phyloP scores from a whole-genome alignment of 441 rosid species.

The Dalechampia spathulata region DNA sequence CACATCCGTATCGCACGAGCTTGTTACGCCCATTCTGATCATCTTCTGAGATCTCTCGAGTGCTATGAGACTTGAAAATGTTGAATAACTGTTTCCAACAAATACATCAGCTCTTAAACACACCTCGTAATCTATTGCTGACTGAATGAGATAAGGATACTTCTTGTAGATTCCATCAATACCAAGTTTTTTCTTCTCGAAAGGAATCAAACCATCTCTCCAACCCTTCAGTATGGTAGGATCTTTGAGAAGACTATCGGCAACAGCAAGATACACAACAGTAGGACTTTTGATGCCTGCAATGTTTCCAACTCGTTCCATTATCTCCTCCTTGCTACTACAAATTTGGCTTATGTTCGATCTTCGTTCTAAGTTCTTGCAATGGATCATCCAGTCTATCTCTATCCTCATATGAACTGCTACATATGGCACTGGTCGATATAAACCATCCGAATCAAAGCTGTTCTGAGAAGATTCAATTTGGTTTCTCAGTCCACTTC shows the following conservation, averaged over 20 bases:
- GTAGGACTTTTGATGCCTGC: slow-evolving; percentile 34
- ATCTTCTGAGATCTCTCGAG: slow-evolving; percentile 85
- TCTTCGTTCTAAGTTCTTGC: slow-evolving; percentile 81
- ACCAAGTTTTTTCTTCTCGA: slow-evolving; percentile 76
- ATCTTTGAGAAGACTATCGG: slow-evolving; percentile 71
- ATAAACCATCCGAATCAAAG: not conserved
- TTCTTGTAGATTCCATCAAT: slow-evolving; percentile 58
- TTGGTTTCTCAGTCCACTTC: slow-evolving; percentile 29
- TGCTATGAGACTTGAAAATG: slow-evolving; percentile 85
- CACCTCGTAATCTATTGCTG: slow-evolving; percentile 94
- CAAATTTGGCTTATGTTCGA: slow-evolving; percentile 59
- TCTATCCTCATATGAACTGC: slow-evolving; percentile 99
- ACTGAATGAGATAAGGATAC: slow-evolving; percentile 75
- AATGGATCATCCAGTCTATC: slow-evolving; percentile 98
- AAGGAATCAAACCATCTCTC: slow-evolving; percentile 62
- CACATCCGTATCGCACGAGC: slow-evolving; percentile 38
- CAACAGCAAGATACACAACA: slow-evolving; percentile 79
- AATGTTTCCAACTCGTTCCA: slow-evolving; percentile 69
- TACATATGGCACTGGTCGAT: slow-evolving; percentile 31
- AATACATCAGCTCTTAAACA: slow-evolving; percentile 78
- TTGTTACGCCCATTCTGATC: slow-evolving; percentile 47
- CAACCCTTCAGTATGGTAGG: slow-evolving; percentile 64
- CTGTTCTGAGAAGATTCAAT: slow-evolving; percentile 4
- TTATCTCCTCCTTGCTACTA: slow-evolving; percentile 81
- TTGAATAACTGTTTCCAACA: slow-evolving; percentile 88